Percentiles rank a stretch among this genome's conserved stretches.
Evolutionary conservation across 148 eudicot genomes (phyloP).

Genomic region (Rhododendron molle): DNA sequence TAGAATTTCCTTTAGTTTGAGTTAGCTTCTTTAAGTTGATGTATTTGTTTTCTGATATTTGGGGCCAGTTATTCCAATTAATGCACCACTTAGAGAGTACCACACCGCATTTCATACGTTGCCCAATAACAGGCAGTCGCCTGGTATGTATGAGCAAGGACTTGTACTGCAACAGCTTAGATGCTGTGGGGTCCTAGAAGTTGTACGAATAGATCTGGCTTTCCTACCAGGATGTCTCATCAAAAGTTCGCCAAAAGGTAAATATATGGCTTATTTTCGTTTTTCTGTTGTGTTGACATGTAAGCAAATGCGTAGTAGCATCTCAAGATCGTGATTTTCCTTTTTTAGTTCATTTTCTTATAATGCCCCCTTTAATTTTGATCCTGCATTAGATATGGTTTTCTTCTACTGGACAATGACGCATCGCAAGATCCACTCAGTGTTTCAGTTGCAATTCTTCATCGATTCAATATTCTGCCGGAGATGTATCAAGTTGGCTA

Average conservation of each 20-base stretch:
- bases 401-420: slow-evolving; percentile 68
- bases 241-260: slow-evolving; percentile 92
- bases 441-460: slow-evolving; percentile 87
- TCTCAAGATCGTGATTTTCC: background rate
- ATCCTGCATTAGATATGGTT: too few relatives aligned
- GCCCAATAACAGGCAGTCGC: slow-evolving; percentile 81
- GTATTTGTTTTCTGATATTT: slow-evolving; percentile 9
- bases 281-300: background rate
- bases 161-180: slow-evolving; percentile 81
- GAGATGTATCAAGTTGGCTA: slow-evolving; percentile 99
- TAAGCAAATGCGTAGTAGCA: background rate
- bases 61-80: slow-evolving; percentile 93
- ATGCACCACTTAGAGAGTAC: slow-evolving; percentile 75
- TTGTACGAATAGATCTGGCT: slow-evolving; percentile 96
- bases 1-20: background rate
- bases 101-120: slow-evolving; percentile 94
- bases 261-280: background rate
- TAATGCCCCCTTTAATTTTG: background rate
- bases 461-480: slow-evolving; percentile 81
- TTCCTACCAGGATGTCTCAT: slow-evolving; percentile 89
- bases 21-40: slow-evolving; percentile 9
- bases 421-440: slow-evolving; percentile 85
- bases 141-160: slow-evolving; percentile 74
- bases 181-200: slow-evolving; percentile 95
- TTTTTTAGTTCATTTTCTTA: background rate